A percentile compares a stretch with the other conserved stretches of the same genome.
Conservation (phyloP, 1,139 yeast genomes). For the Yamadazyma diospyri region DNA sequence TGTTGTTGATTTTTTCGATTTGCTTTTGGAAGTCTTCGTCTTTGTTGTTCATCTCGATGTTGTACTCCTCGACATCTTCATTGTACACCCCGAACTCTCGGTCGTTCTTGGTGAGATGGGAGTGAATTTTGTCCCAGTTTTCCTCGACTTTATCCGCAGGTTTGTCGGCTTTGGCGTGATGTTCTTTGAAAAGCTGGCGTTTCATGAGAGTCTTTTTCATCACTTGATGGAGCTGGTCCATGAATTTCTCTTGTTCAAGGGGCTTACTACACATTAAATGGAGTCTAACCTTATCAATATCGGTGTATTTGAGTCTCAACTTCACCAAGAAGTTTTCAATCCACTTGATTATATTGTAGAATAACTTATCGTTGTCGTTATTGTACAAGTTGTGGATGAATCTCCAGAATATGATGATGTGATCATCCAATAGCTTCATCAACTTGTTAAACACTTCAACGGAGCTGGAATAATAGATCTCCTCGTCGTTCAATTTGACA, state of each 20-base stretch:
- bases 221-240: slow-evolving; percentile 28
- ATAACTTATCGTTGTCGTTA: slow-evolving; percentile 69
- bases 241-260: slow-evolving; percentile 24
- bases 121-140: slow-evolving; percentile 28
- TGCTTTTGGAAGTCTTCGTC: slow-evolving; percentile 16
- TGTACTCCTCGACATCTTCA: slow-evolving; percentile 58
- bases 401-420: slow-evolving; percentile 65
- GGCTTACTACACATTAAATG: slow-evolving; percentile 23
- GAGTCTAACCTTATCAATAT: slow-evolving; percentile 43
- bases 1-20: slow-evolving; percentile 15
- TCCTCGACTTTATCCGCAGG: slow-evolving; percentile 17
- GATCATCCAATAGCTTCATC: slow-evolving; percentile 61
- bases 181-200: slow-evolving; percentile 34
- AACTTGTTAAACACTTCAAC: slow-evolving; percentile 61
- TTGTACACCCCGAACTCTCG: slow-evolving; percentile 54
- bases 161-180: slow-evolving; percentile 15
- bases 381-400: slow-evolving; percentile 75
- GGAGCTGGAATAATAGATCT: slow-evolving; percentile 41
- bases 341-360: slow-evolving; percentile 72
- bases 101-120: slow-evolving; percentile 41
- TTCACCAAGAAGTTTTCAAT: slow-evolving; percentile 52
- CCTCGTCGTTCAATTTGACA: slow-evolving; percentile 46
- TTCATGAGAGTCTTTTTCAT: slow-evolving; percentile 27
- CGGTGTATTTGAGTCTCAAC: slow-evolving; percentile 57
- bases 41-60: slow-evolving; percentile 22